Conservation (phyloP, 2,329 filamentous ascomycete species). For the Pezicula rhizophila region DNA sequence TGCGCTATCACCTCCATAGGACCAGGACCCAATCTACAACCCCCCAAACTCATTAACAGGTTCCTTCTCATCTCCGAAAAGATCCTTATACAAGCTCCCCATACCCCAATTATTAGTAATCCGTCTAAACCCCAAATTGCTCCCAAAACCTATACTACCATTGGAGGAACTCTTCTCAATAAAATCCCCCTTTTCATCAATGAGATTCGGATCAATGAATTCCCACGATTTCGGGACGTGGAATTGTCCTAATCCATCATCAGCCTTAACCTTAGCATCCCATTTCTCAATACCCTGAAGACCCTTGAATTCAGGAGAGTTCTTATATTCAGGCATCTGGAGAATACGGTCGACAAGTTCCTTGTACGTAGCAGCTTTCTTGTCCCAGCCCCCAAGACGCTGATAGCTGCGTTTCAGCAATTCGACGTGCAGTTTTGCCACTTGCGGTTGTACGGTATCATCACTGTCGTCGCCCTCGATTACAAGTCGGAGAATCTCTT, state of each 20-base stretch:
- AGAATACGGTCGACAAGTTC: slow-evolving; percentile 7
- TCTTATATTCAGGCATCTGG: slow-evolving; percentile 4
- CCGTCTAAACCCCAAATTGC: background rate
- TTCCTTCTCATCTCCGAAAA: background rate
- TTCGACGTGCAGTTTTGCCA: slow-evolving; percentile 7
- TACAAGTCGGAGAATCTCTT: slow-evolving; percentile 9
- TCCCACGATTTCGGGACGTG: background rate
- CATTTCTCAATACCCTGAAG: background rate
- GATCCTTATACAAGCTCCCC: background rate
- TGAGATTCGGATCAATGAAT: background rate
- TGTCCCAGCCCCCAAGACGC: slow-evolving; percentile 14
- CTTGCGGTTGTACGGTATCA: background rate
- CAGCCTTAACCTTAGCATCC: background rate
- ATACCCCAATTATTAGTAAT: background rate
- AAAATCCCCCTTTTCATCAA: background rate
- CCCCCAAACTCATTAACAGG: too few species aligned
- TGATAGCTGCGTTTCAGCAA: slow-evolving; percentile 13
- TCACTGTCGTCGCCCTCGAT: slow-evolving; percentile 10
- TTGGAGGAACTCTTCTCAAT: background rate
- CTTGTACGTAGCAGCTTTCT: slow-evolving; percentile 7
- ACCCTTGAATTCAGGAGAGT: background rate
- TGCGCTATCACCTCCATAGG: too few species aligned
- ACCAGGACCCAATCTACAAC: too few species aligned
- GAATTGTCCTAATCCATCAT: background rate
- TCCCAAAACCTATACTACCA: background rate